These are phyloP conservation scores for Linum usitatissimum DNA, from an alignment of 345 rosid species.

Conservation along the genomic window DNA sequence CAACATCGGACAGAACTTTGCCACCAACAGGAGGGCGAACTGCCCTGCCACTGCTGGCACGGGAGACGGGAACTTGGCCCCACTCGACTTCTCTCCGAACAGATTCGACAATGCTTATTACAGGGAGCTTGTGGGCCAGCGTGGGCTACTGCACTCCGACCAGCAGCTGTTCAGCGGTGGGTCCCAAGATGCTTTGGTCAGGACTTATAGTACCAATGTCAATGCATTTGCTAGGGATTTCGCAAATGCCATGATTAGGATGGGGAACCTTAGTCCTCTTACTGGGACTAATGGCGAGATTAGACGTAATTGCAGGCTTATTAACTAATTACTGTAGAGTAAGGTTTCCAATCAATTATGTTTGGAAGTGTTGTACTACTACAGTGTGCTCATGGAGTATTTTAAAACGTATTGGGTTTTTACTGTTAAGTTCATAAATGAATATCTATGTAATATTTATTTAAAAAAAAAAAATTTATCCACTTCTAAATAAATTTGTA, in stretches of 20 bases:
- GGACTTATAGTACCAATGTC: constrained; percentile 25
- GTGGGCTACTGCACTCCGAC: constrained; percentile 57
- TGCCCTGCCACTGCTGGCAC: constrained; percentile 32
- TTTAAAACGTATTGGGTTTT: no score
- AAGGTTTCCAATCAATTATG: no score
- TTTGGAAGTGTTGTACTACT: no score
- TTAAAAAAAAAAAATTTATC: no score
- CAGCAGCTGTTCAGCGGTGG: constrained; percentile 47
- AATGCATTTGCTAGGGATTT: constrained; percentile 33
- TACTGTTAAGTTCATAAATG: no score
- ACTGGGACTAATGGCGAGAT: no score
- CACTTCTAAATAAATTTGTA: no score
- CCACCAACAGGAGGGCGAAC: constrained; percentile 15
- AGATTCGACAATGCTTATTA: constrained; percentile 53
- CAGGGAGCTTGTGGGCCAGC: constrained; percentile 33
- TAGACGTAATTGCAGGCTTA: no score
- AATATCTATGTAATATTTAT: no score
- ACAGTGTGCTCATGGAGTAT: no score
- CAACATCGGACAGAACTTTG: constrained; percentile 31
- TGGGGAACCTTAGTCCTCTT: constrained; percentile 31
- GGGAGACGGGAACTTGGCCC: constrained; percentile 23
- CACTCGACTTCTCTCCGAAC: constrained; percentile 35
- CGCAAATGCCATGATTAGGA: constrained; percentile 42
- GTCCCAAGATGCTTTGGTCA: constrained; percentile 42
- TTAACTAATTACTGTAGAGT: no score